These are phyloP conservation scores for Amanita rimosa DNA, from an alignment of 768 basidiomycete species.

Conservation along the genomic window DNA sequence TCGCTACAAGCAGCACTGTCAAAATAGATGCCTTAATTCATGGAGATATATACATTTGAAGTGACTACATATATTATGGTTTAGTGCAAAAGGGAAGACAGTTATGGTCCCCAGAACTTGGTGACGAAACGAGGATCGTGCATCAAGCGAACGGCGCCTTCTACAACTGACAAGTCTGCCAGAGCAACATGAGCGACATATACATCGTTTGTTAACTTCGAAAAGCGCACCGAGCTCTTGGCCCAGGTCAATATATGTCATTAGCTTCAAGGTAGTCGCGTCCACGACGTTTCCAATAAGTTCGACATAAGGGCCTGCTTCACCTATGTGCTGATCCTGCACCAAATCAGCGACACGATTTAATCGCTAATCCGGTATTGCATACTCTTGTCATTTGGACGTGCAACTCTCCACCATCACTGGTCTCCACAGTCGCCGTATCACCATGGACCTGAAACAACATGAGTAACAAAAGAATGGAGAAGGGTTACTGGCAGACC, in stretches of 20 bases:
- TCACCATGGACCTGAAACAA: slow-evolving; percentile 3
- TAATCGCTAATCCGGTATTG: not conserved
- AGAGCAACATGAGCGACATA: not conserved
- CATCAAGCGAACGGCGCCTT: not conserved
- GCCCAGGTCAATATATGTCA: slow-evolving; percentile 1
- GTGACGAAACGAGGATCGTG: slow-evolving; percentile 2
- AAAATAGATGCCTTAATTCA: slow-evolving; percentile 17
- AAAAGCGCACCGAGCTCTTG: not conserved
- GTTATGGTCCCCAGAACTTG: not conserved
- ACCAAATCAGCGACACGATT: not conserved
- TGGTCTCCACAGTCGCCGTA: not conserved
- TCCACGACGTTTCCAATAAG: slow-evolving; percentile 3
- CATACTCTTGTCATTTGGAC: slow-evolving; percentile 4
- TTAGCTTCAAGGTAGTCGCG: slow-evolving; percentile 3
- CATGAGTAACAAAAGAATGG: not conserved
- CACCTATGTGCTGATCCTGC: slow-evolving; percentile 2
- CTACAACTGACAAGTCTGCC: slow-evolving; percentile 1
- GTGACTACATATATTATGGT: not conserved
- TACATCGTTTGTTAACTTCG: not conserved
- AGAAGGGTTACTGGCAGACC: not conserved
- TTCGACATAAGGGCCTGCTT: slow-evolving; percentile 3
- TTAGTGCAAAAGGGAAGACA: not conserved
- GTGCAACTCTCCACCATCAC: slow-evolving; percentile 5
- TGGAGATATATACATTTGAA: not conserved
- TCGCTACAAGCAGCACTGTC: slow-evolving; percentile 79